These are phyloP conservation scores for Rhynchospora tenuis DNA, from an alignment of 176 grass and related monocot species.

Conservation along the genomic window DNA sequence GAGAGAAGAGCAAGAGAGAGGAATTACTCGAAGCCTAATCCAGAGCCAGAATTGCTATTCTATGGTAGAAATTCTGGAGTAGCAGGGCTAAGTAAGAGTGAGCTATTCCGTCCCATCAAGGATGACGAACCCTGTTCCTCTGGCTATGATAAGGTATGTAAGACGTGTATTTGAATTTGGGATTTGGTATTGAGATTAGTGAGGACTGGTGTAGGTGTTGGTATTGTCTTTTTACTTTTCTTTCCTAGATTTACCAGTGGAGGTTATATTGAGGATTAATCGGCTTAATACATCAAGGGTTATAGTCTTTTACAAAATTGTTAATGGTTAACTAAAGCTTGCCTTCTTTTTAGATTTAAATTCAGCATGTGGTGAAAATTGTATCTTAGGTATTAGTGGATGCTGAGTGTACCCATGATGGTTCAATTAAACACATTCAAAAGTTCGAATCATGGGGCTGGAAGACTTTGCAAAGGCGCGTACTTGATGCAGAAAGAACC, in stretches of 20 bases:
- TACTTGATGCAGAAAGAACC: conserved; percentile 91
- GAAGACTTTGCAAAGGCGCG: conserved; percentile 80
- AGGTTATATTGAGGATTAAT: background rate
- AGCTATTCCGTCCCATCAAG: conserved; percentile 30
- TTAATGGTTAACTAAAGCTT: background rate
- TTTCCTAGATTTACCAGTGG: too few species aligned
- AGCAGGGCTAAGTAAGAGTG: conserved; percentile 54
- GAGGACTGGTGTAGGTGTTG: background rate
- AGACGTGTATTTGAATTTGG: background rate
- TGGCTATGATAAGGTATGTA: conserved; percentile 83
- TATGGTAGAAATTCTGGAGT: conserved; percentile 92
- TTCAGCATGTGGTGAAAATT: background rate
- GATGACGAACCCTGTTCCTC: conserved; percentile 48
- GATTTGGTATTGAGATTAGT: background rate
- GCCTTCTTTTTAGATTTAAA: background rate
- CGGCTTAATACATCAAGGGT: background rate
- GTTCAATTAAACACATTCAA: conserved; percentile 90
- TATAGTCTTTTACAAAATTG: background rate
- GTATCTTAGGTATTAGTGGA: conserved; percentile 75
- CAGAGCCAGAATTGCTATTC: conserved; percentile 81
- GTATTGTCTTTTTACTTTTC: too few species aligned
- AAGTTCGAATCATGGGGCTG: conserved; percentile 97
- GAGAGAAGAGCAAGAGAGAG: conserved; percentile 35
- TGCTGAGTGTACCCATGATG: conserved; percentile 98
- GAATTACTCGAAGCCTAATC: conserved; percentile 37